Base-by-base conservation (phyloP, 2,329 filamentous ascomycete species). In the Alternaria angustiovoidea region DNA sequence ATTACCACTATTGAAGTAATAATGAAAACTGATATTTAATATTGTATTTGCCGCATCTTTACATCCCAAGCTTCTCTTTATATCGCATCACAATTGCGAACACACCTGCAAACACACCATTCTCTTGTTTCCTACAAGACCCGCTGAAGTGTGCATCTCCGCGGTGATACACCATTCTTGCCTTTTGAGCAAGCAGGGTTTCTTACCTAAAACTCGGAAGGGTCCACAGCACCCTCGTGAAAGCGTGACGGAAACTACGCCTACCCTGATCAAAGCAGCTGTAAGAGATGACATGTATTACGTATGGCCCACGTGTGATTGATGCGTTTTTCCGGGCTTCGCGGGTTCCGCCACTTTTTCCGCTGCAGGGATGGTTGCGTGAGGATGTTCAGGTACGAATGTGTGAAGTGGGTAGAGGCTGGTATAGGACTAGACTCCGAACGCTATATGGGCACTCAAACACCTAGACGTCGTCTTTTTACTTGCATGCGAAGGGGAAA, bases 81-180 rank as follows among this genome's bases (percentile, higher is more conserved):
- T 34, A 42, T 54, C 42, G 14, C 6, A n/a, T 28, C 30, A 14
- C 32, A 5, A 54, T 34, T 34, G 36, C 36, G 14, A 4, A 11
- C 16, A 26, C 4, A 30, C 11, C 24, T 34, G 12, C 26, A 4
- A 42, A 16, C 30, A 47, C 42, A 30, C 38, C 41, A 52, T 1
- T 18, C 20, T 24, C 46, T 6, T 22, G n/a, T 14, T 46, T 57
- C 54, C 58, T 64, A 47, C 51, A 56, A 43, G 8, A 20, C 30
- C 51, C 60, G 51, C 54, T 38, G 36, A 6, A 20, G 1, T 51
- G 16, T 36, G 39, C 55, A 61, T 61, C 59, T 59, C 59, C 59
- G 59, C 59, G 59, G 59, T 52, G 28, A 41, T 46, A 42, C 32
- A 49, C 16, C 20, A 14, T 12, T 14, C 32, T 2, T 36, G 5